phyloP scores from a whole-genome alignment of 306 rosid species.

The Hylodesmum podocarpum region DNA sequence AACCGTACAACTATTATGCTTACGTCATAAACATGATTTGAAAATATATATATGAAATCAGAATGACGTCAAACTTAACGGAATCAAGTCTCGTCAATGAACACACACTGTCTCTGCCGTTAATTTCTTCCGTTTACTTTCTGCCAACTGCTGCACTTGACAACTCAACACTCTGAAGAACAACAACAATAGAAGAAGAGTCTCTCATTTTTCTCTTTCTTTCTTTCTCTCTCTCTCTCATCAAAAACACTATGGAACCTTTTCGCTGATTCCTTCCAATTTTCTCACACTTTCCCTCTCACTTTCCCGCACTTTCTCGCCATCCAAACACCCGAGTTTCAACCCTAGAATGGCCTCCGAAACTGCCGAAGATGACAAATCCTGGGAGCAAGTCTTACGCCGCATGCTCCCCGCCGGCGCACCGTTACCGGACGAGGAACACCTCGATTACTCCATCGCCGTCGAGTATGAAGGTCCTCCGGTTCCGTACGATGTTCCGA shows the following conservation, averaged over 20 bases:
- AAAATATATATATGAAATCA: not conserved
- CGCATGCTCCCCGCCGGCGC: conserved; percentile 85
- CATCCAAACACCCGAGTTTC: conserved; percentile 35
- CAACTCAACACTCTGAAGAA: conserved; percentile 37
- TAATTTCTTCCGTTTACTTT: conserved; percentile 40
- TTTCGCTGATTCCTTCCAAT: conserved; percentile 27
- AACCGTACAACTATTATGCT: not conserved
- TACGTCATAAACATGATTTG: not conserved
- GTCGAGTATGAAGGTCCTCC: conserved; percentile 80
- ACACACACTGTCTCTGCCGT: conserved; percentile 28
- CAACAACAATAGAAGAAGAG: too few relatives aligned
- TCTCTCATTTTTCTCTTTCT: not conserved
- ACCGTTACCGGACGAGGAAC: conserved; percentile 80
- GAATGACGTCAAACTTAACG: conserved; percentile 36
- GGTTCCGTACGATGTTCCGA: conserved; percentile 63
- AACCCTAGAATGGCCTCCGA: conserved; percentile 58
- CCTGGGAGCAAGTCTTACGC: conserved; percentile 62
- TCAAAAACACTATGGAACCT: conserved; percentile 22
- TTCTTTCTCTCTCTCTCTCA: not conserved
- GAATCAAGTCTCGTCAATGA: not conserved
- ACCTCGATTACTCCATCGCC: conserved; percentile 84
- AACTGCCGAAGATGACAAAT: conserved; percentile 45
- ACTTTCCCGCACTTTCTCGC: conserved; percentile 36
- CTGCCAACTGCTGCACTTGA: conserved; percentile 40
- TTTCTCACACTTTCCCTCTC: conserved; percentile 2